Base-by-base conservation (phyloP, 352 stramenopile genomes). In the Globisporangium sylvaticum region DNA sequence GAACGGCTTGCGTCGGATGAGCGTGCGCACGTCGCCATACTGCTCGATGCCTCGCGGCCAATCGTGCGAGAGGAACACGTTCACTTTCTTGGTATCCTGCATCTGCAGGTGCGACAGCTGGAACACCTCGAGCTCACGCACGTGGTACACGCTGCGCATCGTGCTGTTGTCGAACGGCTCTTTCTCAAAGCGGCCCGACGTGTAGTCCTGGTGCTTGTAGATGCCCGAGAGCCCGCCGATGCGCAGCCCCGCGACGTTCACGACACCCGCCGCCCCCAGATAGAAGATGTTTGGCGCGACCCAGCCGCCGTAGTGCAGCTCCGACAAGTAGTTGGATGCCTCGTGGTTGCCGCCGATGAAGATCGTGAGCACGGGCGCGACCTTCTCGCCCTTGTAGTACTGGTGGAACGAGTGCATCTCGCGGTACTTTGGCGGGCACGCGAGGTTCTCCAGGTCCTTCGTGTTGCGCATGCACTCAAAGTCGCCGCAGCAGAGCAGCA, bases 401-500 rank as follows among this genome's bases (percentile, higher is more conserved):
- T 88, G 78, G 66, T 94, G 86, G 74, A 99, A 99, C 31, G 70
- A 73, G 25, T 81, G 71, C 65, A 90, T 84, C 8, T 58, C 60
- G 64, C 87, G 84, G 74, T 98, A 98, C 68, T 98, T 98, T 3
- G 80, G 75, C 10, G 96, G 96, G 14, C 93, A 98, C 27, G 92
- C 89, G 61, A 99, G 84, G 54, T 85, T 97, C 62, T 97, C 83
- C 64, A 99, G 90, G 79, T 99, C 98, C 52, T 79, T 75, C 62
- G 84, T 70, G 77, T 99, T 99, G 57, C 98, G 91, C 71, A 99
- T 86, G 57, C 96, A 97, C 74, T 99, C 94, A 73, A 99, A 99
- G 84, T 99, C 98, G 34, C 98, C 98, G 73, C 98, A 99, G 74
- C 95, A 98, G 22, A 99, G 73, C 58, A 99, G 74, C 39, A 99